phyloP scores from a whole-genome alignment of 768 basidiomycete species.

The Tricholoma saponaceum region DNA sequence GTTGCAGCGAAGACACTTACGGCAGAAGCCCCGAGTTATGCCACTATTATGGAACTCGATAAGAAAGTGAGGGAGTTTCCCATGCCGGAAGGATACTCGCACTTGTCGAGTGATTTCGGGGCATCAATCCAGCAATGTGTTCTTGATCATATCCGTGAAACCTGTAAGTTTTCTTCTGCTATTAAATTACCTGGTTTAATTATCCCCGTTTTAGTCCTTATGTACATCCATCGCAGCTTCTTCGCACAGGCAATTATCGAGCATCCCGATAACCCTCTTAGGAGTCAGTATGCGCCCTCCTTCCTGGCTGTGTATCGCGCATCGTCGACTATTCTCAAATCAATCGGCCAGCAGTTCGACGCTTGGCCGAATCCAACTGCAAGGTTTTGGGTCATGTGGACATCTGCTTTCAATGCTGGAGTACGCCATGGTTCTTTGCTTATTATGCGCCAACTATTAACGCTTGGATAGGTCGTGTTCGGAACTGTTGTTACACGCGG shows the following conservation, averaged over 20 bases:
- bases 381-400: slow-evolving; percentile 63
- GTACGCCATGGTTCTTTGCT: slow-evolving; percentile 25
- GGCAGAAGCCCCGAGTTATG: slow-evolving; percentile 59
- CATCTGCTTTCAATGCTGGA: slow-evolving; percentile 52
- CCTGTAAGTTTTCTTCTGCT: slow-evolving; percentile 25
- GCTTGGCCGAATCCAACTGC: slow-evolving; percentile 43
- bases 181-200: neutral
- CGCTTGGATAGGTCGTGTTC: slow-evolving; percentile 55
- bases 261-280: slow-evolving; percentile 60
- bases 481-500: slow-evolving; percentile 76
- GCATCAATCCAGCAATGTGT: slow-evolving; percentile 43
- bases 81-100: slow-evolving; percentile 11
- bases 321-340: slow-evolving; percentile 52
- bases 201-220: slow-evolving; percentile 37
- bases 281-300: slow-evolving; percentile 59
- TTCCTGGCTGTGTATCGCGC: slow-evolving; percentile 62
- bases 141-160: slow-evolving; percentile 45
- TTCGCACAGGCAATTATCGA: slow-evolving; percentile 72
- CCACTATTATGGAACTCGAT: slow-evolving; percentile 65
- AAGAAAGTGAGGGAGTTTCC: slow-evolving; percentile 61
- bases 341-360: slow-evolving; percentile 44
- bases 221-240: slow-evolving; percentile 64
- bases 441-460: neutral
- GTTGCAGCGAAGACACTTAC: slow-evolving; percentile 60
- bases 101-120: slow-evolving; percentile 20